Evolutionary conservation across 768 basidiomycete genomes (phyloP).

Genomic region (Tephrocybe sp.): DNA sequence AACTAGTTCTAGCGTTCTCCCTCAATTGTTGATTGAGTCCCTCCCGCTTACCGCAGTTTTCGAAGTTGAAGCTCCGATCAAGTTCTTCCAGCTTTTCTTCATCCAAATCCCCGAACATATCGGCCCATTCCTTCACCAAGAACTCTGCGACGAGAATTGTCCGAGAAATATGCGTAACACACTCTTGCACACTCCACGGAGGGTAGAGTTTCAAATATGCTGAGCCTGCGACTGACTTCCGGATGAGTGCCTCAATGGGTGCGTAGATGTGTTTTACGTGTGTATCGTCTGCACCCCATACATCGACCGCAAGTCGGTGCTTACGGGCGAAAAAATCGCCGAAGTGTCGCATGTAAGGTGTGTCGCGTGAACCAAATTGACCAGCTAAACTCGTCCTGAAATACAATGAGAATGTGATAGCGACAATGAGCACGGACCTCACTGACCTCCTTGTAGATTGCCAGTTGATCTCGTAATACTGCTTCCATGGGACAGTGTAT

Average conservation of each 20-base stretch:
- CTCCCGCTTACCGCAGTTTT: slow-evolving; percentile 66
- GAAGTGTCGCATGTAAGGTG: slow-evolving; percentile 72
- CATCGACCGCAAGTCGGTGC: slow-evolving; percentile 72
- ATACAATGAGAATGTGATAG: too few relatives aligned
- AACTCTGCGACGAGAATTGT: slow-evolving; percentile 72
- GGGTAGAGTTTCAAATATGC: slow-evolving; percentile 58
- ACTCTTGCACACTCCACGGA: slow-evolving; percentile 54
- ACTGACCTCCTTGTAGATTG: slow-evolving; percentile 61
- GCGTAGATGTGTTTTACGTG: slow-evolving; percentile 58
- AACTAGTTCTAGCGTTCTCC: slow-evolving; percentile 28
- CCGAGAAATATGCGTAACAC: slow-evolving; percentile 59
- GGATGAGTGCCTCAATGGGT: slow-evolving; percentile 62
- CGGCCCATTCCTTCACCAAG: slow-evolving; percentile 71
- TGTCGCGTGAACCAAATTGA: slow-evolving; percentile 75
- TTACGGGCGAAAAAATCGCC: slow-evolving; percentile 72
- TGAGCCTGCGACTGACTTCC: slow-evolving; percentile 39
- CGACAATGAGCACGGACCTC: slow-evolving; percentile 52
- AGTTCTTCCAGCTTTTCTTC: slow-evolving; percentile 65
- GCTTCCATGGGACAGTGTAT: too few relatives aligned
- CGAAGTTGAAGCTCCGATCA: slow-evolving; percentile 71
- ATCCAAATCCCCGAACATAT: slow-evolving; percentile 59
- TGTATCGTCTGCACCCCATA: slow-evolving; percentile 74
- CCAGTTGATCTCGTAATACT: slow-evolving; percentile 73
- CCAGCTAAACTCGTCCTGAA: slow-evolving; percentile 67
- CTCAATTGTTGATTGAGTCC: slow-evolving; percentile 58